Evolutionary conservation across 495 filamentous ascomycete species (phyloP).

Genomic region (Aspergillus saccharolyticus): DNA sequence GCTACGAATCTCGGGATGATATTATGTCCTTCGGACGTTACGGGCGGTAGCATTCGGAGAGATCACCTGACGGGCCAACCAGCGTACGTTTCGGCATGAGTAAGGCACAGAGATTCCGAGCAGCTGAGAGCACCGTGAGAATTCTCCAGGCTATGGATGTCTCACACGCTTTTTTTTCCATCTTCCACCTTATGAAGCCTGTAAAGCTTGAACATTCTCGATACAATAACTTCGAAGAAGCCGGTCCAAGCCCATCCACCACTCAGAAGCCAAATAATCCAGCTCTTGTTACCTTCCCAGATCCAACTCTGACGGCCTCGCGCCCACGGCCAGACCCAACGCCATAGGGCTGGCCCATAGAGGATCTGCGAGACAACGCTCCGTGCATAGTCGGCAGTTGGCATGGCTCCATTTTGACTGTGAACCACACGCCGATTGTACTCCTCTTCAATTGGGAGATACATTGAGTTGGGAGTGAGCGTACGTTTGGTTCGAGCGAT

Average conservation of each 20-base stretch:
- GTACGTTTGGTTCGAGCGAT: slow-evolving; percentile 49
- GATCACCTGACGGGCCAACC: slow-evolving; percentile 22
- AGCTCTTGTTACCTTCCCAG: slow-evolving; percentile 52
- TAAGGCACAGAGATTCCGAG: slow-evolving; percentile 12
- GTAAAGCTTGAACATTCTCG: slow-evolving; percentile 44
- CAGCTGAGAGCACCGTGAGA: too few relatives aligned
- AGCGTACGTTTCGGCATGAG: slow-evolving; percentile 16
- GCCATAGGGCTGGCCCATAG: slow-evolving; percentile 39
- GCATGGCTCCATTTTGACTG: slow-evolving; percentile 53
- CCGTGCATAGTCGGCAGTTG: slow-evolving; percentile 47
- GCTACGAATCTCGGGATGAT: slow-evolving; percentile 31
- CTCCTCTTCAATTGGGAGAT: slow-evolving; percentile 45
- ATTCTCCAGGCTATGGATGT: too few relatives aligned
- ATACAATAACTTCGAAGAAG: slow-evolving; percentile 36
- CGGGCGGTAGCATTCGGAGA: slow-evolving; percentile 9
- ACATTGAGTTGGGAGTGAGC: slow-evolving; percentile 46
- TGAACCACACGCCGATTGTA: slow-evolving; percentile 50
- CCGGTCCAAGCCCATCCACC: slow-evolving; percentile 41
- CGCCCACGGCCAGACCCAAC: slow-evolving; percentile 46
- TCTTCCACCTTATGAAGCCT: slow-evolving; percentile 25
- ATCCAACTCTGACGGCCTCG: slow-evolving; percentile 42
- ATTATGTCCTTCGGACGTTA: slow-evolving; percentile 15
- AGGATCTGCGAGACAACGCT: slow-evolving; percentile 53
- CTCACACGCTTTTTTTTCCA: neutral
- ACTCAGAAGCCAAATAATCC: slow-evolving; percentile 41